These are phyloP conservation scores for Candida chauliodis DNA, from an alignment of 805 yeast genomes.

Conservation along the genomic window DNA sequence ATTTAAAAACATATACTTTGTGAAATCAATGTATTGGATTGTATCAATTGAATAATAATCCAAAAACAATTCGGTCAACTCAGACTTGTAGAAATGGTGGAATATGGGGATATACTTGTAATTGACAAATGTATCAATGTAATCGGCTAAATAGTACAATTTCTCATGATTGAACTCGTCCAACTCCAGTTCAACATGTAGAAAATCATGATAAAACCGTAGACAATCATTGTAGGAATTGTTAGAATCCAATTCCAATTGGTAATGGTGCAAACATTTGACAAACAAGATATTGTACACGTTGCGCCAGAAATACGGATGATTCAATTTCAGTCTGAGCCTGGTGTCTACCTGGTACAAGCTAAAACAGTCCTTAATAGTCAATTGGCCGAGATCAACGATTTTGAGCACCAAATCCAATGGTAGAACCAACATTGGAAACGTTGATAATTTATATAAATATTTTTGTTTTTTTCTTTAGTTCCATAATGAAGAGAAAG, in stretches of 20 bases:
- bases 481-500: conserved; percentile 3
- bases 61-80: neutral
- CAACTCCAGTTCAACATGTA: neutral
- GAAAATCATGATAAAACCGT: neutral
- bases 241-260: neutral
- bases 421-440: conserved; percentile 2
- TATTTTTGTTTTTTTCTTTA: neutral
- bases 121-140: neutral
- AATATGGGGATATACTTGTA: conserved; percentile 1
- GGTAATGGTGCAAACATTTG: conserved; percentile 3
- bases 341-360: conserved; percentile 4
- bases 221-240: neutral
- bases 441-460: neutral
- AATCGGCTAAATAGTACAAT: neutral
- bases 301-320: conserved; percentile 10
- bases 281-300: conserved; percentile 4
- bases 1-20: conserved; percentile 7
- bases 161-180: neutral
- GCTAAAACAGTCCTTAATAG: conserved; percentile 9
- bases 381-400: conserved; percentile 8
- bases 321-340: neutral
- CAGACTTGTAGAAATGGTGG: neutral
- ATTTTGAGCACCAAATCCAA: conserved; percentile 11
- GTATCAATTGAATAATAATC: neutral
- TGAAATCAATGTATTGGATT: neutral